phyloP scores from a whole-genome alignment of 768 basidiomycete genomes.

The Rhizopogon roseolus region DNA sequence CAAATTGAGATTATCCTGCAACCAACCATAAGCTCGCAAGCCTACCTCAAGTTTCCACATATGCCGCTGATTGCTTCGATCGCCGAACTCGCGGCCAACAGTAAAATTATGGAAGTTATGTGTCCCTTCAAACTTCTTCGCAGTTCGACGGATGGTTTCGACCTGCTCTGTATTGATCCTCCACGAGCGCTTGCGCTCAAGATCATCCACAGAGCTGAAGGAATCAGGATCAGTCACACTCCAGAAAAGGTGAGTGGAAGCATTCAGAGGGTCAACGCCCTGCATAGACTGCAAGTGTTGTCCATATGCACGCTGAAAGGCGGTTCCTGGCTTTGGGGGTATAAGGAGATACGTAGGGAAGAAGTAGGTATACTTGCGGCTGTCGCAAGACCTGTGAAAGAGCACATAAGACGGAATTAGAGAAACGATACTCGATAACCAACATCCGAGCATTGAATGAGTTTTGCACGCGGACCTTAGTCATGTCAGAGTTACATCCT shows the following conservation, averaged over 20 bases:
- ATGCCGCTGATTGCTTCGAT: slow-evolving; percentile 76
- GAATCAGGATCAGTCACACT: slow-evolving; percentile 27
- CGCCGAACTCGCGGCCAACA: slow-evolving; percentile 77
- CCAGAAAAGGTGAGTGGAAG: slow-evolving; percentile 62
- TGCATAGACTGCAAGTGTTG: slow-evolving; percentile 25
- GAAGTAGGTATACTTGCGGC: slow-evolving; percentile 96
- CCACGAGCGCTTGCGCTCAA: slow-evolving; percentile 68
- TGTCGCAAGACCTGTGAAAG: slow-evolving; percentile 73
- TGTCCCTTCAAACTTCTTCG: slow-evolving; percentile 73
- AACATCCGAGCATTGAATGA: slow-evolving; percentile 79
- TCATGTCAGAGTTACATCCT: not conserved
- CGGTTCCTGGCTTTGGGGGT: slow-evolving; percentile 78
- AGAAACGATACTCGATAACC: slow-evolving; percentile 11
- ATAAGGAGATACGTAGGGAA: slow-evolving; percentile 91
- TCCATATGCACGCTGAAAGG: slow-evolving; percentile 44
- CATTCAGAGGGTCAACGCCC: slow-evolving; percentile 11
- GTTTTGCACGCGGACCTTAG: slow-evolving; percentile 65
- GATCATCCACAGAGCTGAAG: slow-evolving; percentile 50
- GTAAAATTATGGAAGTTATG: slow-evolving; percentile 99
- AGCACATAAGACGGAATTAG: not conserved
- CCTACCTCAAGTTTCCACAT: slow-evolving; percentile 84
- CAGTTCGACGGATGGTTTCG: slow-evolving; percentile 47
- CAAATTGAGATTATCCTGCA: not conserved
- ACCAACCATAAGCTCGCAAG: not conserved
- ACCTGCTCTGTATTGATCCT: slow-evolving; percentile 53